These are phyloP conservation scores for Lepidium africanum DNA, from an alignment of 345 rosid genomes.

Conservation along the genomic window DNA sequence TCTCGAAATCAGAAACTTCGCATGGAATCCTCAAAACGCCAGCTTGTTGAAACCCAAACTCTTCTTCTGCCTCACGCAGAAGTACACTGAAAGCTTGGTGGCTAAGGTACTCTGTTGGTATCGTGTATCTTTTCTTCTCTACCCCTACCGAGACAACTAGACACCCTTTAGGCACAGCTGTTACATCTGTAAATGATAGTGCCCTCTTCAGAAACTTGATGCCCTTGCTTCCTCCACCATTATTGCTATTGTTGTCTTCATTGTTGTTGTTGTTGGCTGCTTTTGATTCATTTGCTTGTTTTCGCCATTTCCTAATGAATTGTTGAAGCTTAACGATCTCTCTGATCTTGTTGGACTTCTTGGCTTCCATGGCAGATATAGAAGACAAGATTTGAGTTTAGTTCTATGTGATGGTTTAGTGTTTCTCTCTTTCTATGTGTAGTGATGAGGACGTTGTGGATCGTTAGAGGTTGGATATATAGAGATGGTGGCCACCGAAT, in stretches of 20 bases:
- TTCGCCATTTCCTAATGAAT: slow-evolving; percentile 86
- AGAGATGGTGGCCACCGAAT: background rate
- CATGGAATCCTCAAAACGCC: slow-evolving; percentile 68
- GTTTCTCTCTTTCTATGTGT: background rate
- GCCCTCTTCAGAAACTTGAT: slow-evolving; percentile 77
- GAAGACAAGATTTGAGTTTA: background rate
- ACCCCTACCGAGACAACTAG: slow-evolving; percentile 59
- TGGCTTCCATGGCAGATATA: slow-evolving; percentile 45
- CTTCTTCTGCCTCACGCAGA: slow-evolving; percentile 65
- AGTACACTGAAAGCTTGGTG: slow-evolving; percentile 51
- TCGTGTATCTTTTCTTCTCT: slow-evolving; percentile 52
- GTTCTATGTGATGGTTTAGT: background rate
- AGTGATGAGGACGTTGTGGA: background rate
- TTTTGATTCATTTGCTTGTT: slow-evolving; percentile 48
- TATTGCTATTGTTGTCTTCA: slow-evolving; percentile 5
- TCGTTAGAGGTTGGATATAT: slow-evolving; percentile 1
- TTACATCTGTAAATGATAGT: slow-evolving; percentile 47
- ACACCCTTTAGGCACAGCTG: slow-evolving; percentile 51
- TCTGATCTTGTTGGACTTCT: slow-evolving; percentile 77
- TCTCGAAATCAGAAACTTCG: slow-evolving; percentile 43
- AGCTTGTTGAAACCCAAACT: slow-evolving; percentile 66
- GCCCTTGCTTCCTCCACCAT: slow-evolving; percentile 28
- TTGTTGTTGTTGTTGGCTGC: slow-evolving; percentile 1
- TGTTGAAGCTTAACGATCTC: slow-evolving; percentile 85
- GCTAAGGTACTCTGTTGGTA: slow-evolving; percentile 53